Percentiles rank a stretch among this genome's conserved stretches.
Evolutionary conservation across 139 green algal species (phyloP).

Genomic region (Chlamydomonas sphaeroides): DNA sequence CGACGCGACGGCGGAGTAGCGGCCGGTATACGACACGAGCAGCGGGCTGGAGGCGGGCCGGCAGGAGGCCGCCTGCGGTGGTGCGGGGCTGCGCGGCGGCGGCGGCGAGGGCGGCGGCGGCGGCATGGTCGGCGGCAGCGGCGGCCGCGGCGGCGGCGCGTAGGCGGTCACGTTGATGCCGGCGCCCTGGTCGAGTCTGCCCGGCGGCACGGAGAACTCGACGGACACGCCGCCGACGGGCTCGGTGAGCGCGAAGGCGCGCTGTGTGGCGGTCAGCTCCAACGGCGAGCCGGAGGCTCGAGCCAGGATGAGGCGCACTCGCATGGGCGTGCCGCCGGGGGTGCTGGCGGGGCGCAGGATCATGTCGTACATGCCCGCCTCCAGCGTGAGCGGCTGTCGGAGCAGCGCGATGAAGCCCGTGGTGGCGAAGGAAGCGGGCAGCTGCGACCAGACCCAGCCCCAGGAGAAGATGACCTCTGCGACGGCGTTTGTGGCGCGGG

Average conservation of each 20-base stretch:
- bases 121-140: neutral
- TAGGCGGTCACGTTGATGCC: neutral
- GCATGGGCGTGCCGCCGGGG: neutral
- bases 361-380: neutral
- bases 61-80: neutral
- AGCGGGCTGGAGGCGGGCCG: neutral
- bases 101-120: neutral
- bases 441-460: neutral
- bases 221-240: neutral
- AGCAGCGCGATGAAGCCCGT: slow-evolving; percentile 13
- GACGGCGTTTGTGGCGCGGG: too few species aligned
- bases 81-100: neutral
- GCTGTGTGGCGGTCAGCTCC: neutral
- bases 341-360: too few species aligned
- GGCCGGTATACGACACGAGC: neutral
- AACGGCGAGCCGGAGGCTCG: neutral
- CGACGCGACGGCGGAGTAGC: neutral
- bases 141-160: neutral
- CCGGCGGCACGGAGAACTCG: slow-evolving; percentile 3
- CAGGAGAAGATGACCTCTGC: neutral
- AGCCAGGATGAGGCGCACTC: neutral
- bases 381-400: neutral
- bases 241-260: neutral
- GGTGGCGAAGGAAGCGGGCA: neutral
- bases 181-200: neutral